These are phyloP conservation scores for Suillus paluster DNA, from an alignment of 768 basidiomycete genomes.

Conservation along the genomic window DNA sequence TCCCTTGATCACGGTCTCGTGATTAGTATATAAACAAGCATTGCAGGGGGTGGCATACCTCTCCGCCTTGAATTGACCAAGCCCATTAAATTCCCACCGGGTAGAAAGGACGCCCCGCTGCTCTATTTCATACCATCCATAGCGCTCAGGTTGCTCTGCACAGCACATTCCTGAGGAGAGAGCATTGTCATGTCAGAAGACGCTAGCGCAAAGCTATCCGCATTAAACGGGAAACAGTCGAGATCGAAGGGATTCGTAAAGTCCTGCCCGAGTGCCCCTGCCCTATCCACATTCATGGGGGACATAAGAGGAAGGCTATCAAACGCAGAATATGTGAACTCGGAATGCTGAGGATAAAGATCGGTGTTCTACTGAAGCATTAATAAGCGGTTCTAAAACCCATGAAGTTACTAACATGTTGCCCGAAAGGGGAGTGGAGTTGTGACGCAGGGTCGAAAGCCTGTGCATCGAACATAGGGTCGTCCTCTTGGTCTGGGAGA, in stretches of 20 bases:
- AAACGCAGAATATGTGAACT: not conserved
- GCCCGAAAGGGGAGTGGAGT: not conserved
- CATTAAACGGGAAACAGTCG: not conserved
- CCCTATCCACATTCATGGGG: not conserved
- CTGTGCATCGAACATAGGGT: conserved; percentile 1
- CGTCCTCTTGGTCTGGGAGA: conserved; percentile 5
- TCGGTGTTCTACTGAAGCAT: not conserved
- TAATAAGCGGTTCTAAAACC: not conserved
- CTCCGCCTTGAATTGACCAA: not conserved
- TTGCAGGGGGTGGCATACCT: not conserved
- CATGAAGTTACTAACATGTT: not conserved
- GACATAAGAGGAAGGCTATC: not conserved
- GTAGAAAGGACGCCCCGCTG: not conserved
- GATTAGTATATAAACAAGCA: not conserved
- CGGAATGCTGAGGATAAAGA: not conserved
- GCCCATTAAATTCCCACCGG: not conserved
- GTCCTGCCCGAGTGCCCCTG: not conserved
- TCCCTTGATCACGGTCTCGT: too few relatives aligned
- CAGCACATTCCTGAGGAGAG: not conserved
- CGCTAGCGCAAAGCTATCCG: not conserved
- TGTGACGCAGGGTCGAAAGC: not conserved
- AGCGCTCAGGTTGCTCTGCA: not conserved
- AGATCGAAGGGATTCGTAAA: not conserved
- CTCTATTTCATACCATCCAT: not conserved
- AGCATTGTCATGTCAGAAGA: not conserved